Conservation (phyloP, 768 basidiomycete species). For the Melanogaster broomeanus region DNA sequence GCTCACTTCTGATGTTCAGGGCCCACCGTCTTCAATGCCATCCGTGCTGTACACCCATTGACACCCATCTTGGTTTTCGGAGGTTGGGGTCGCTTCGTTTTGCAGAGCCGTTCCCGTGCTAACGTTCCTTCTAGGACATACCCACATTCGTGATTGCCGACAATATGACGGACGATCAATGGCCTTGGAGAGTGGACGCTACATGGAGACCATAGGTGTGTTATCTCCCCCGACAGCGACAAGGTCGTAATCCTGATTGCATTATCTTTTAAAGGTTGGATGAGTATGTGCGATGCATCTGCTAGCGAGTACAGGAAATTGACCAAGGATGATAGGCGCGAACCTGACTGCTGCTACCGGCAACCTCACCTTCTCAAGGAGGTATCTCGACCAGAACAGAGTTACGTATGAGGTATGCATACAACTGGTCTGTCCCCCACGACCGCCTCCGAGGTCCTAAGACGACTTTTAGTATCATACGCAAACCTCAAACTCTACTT, state of each 20-base stretch:
- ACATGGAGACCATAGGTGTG: conserved; percentile 90
- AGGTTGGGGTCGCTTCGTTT: conserved; percentile 36
- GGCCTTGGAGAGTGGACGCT: conserved; percentile 80
- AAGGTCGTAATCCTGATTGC: not conserved
- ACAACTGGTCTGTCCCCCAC: not conserved
- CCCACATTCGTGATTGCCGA: conserved; percentile 80
- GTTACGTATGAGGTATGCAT: conserved; percentile 68
- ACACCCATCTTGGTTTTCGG: conserved; percentile 86
- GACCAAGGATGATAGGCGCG: conserved; percentile 37
- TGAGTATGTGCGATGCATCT: conserved; percentile 46
- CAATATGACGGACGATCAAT: conserved; percentile 72
- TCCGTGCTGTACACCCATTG: conserved; percentile 69
- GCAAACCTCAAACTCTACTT: conserved; percentile 44
- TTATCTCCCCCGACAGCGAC: not conserved
- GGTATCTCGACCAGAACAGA: conserved; percentile 81
- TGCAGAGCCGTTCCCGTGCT: not conserved
- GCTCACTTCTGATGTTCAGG: conserved; percentile 39
- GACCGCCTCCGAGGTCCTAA: not conserved
- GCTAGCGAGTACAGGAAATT: not conserved
- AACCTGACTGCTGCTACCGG: conserved; percentile 43
- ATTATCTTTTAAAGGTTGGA: conserved; percentile 44
- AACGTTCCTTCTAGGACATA: conserved; percentile 48
- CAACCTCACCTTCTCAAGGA: conserved; percentile 63
- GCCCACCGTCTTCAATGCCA: conserved; percentile 70
- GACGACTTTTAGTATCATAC: conserved; percentile 62